These are phyloP conservation scores for Penicillium flavigenum DNA, from an alignment of 495 filamentous ascomycete species.

Conservation along the genomic window DNA sequence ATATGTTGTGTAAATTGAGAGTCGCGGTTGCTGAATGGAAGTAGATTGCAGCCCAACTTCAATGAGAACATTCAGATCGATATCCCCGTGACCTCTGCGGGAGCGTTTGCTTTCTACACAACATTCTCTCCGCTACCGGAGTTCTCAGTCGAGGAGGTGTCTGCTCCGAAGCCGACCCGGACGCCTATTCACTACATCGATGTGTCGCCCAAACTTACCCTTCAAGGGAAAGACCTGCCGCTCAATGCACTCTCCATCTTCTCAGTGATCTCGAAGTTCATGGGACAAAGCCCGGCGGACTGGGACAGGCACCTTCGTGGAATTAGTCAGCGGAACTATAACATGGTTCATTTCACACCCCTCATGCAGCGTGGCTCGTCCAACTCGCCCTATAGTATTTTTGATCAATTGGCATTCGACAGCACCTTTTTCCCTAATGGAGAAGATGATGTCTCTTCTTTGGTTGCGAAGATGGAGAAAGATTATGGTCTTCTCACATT, in stretches of 20 bases:
- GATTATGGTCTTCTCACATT: slow-evolving; percentile 81
- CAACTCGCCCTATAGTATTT: slow-evolving; percentile 96
- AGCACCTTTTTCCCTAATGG: slow-evolving; percentile 78
- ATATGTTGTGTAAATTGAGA: background rate
- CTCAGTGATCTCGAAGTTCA: slow-evolving; percentile 96
- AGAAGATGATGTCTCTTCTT: slow-evolving; percentile 73
- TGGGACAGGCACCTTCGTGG: slow-evolving; percentile 89
- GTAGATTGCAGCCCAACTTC: slow-evolving; percentile 86
- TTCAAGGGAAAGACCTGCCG: slow-evolving; percentile 68
- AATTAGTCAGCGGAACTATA: slow-evolving; percentile 87
- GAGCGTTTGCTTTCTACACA: slow-evolving; percentile 93
- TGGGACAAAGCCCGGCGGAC: slow-evolving; percentile 83
- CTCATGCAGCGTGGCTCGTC: slow-evolving; percentile 84
- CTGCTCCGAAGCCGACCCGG: slow-evolving; percentile 55
- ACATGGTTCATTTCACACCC: slow-evolving; percentile 98
- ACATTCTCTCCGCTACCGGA: slow-evolving; percentile 85
- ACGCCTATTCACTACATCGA: slow-evolving; percentile 87
- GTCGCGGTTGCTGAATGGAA: slow-evolving; percentile 25
- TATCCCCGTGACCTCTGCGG: slow-evolving; percentile 76
- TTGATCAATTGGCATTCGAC: slow-evolving; percentile 88
- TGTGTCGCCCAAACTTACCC: slow-evolving; percentile 77
- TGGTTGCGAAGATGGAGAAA: slow-evolving; percentile 80
- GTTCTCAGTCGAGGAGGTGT: slow-evolving; percentile 59
- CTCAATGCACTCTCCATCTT: slow-evolving; percentile 86
- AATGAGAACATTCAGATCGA: slow-evolving; percentile 87